phyloP scores from a whole-genome alignment of 78 protist genomes.

The Paulinella micropora region DNA sequence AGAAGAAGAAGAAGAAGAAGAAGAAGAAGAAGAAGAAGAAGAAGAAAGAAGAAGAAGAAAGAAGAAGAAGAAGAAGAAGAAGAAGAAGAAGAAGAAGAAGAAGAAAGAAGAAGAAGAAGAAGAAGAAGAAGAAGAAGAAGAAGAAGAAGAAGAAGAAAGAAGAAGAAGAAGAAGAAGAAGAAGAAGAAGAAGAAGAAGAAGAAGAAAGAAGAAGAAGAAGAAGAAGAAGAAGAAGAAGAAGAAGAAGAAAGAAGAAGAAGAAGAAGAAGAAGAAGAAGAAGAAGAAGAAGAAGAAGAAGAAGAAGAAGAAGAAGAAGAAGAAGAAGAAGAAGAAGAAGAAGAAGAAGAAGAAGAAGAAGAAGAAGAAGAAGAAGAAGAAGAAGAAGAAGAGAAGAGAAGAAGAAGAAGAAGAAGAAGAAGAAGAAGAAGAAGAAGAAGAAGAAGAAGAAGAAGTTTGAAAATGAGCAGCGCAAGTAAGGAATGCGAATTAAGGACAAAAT shows the following conservation, averaged over 20 bases:
- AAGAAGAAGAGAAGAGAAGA: background rate
- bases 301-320: background rate
- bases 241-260: background rate
- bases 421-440: background rate
- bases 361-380: background rate
- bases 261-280: background rate
- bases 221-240: background rate
- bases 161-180: background rate
- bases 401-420: background rate
- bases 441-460: background rate
- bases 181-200: background rate
- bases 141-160: background rate
- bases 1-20: background rate
- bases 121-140: background rate
- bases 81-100: background rate
- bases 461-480: background rate
- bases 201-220: background rate
- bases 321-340: background rate
- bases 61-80: background rate
- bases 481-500: too few relatives aligned
- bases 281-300: background rate
- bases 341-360: background rate
- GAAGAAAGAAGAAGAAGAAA: background rate
- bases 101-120: background rate
- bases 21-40: background rate